A percentile compares a stretch with the other conserved stretches of the same genome.
Evolutionary conservation across 345 rosid genomes (phyloP).

Genomic region (Pugionium cornutum): DNA sequence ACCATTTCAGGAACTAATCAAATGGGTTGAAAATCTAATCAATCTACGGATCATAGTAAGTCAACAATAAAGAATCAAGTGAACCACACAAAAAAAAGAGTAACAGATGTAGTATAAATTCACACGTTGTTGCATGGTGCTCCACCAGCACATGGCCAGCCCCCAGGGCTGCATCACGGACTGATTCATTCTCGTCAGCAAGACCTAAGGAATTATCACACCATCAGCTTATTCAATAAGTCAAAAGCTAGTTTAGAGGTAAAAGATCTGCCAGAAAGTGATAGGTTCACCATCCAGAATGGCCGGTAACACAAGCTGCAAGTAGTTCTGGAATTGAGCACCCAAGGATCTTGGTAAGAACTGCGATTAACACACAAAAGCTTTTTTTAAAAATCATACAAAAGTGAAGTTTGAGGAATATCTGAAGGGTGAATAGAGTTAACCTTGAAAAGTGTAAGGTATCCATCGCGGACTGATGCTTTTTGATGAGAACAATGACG

Average conservation of each 20-base stretch:
- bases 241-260: constrained; percentile 21
- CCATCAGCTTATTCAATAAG: constrained; percentile 28
- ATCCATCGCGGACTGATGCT: constrained; percentile 97
- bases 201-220: constrained; percentile 59
- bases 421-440: constrained; percentile 5
- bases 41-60: constrained; percentile 15
- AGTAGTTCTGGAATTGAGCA: constrained; percentile 87
- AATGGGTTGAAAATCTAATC: constrained; percentile 11
- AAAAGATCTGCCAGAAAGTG: constrained; percentile 19
- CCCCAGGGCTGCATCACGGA: constrained; percentile 97
- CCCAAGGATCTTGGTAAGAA: constrained; percentile 96
- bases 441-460: constrained; percentile 96
- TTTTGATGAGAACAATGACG: constrained; percentile 90
- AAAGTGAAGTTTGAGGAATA: constrained; percentile 8
- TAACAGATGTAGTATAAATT: constrained; percentile 10
- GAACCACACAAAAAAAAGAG: not conserved
- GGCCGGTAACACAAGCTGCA: constrained; percentile 92
- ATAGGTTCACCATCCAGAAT: constrained; percentile 75
- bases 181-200: constrained; percentile 99
- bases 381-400: constrained; percentile 5
- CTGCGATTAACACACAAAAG: constrained; percentile 47
- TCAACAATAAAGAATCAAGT: not conserved
- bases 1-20: constrained; percentile 9
- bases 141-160: constrained; percentile 98
- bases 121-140: constrained; percentile 95